A percentile compares a stretch with the other conserved stretches of the same genome.
Evolutionary conservation across 371 early-diverging fungal genomes (phyloP).

Genomic region (Zychaea mexicana): DNA sequence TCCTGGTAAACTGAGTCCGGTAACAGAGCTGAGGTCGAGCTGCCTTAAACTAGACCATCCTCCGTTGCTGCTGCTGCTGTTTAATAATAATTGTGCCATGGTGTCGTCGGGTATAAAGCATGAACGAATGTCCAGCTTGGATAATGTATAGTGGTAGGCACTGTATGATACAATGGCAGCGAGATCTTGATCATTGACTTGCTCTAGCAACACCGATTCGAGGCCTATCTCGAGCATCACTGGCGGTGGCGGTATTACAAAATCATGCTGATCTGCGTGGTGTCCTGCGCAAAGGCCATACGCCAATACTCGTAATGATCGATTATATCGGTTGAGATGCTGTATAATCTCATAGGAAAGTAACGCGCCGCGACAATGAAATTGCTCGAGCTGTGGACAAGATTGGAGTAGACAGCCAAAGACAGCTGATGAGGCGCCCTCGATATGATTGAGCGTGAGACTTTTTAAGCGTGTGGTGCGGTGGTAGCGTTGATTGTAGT

Average conservation of each 20-base stretch:
- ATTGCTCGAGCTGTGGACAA: conserved; percentile 7
- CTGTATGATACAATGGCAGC: not conserved
- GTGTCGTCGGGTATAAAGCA: not conserved
- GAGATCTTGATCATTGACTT: not conserved
- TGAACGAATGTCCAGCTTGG: not conserved
- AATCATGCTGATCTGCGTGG: too few species aligned
- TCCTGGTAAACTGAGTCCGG: not conserved
- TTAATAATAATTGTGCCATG: not conserved
- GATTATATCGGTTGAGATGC: not conserved
- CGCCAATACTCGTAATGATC: not conserved
- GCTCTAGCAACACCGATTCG: not conserved
- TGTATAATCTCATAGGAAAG: conserved; percentile 5
- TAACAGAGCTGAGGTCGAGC: not conserved
- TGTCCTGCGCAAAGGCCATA: not conserved
- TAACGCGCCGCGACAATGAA: not conserved
- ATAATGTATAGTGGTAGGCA: conserved; percentile 5
- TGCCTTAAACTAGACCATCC: not conserved
- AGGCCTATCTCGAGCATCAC: not conserved
- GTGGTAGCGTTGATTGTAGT: not conserved
- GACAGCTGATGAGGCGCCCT: not conserved
- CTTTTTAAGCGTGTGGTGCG: not conserved
- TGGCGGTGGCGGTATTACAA: too few species aligned
- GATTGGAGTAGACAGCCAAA: not conserved
- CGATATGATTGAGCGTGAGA: conserved; percentile 4
- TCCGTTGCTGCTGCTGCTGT: not conserved